A percentile compares a stretch with the other conserved stretches of the same genome.
Evolutionary conservation across 2,329 filamentous ascomycete genomes (phyloP).

Genomic region (Hirsutella thompsonii): DNA sequence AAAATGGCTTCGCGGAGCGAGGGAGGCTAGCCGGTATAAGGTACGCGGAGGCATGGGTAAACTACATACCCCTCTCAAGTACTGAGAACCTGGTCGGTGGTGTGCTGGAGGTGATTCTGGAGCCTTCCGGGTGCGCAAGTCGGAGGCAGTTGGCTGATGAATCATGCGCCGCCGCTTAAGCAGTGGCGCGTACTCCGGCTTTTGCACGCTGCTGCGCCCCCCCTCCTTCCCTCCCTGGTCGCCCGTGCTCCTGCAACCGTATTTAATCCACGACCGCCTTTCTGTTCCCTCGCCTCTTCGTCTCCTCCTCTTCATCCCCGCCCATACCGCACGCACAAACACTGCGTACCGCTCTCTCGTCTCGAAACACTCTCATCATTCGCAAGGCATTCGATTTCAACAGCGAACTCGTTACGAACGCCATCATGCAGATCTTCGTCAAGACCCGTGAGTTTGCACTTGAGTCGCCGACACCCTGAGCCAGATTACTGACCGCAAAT

Average conservation of each 20-base stretch:
- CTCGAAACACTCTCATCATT: background rate
- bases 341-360: background rate
- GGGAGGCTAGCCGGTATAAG: background rate
- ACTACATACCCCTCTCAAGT: background rate
- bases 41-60: background rate
- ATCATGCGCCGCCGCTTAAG: conserved; percentile 15
- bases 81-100: too few species aligned
- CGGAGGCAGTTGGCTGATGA: conserved; percentile 17
- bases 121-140: conserved; percentile 18
- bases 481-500: too few species aligned
- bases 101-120: conserved; percentile 19
- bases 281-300: background rate
- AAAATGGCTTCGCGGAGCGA: too few species aligned
- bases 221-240: conserved; percentile 8
- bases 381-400: background rate
- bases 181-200: conserved; percentile 5
- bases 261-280: conserved; percentile 16
- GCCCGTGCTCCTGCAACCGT: conserved; percentile 8
- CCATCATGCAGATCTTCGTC: conserved; percentile 92
- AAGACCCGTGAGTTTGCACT: conserved; percentile 64
- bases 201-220: conserved; percentile 16
- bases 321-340: background rate
- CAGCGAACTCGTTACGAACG: conserved; percentile 6
- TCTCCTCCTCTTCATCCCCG: conserved; percentile 6
- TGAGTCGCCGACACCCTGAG: too few species aligned